Percentiles rank a stretch among this genome's conserved stretches.
Conservation (phyloP, 768 basidiomycete genomes). For the Leccinum pellstonianum region DNA sequence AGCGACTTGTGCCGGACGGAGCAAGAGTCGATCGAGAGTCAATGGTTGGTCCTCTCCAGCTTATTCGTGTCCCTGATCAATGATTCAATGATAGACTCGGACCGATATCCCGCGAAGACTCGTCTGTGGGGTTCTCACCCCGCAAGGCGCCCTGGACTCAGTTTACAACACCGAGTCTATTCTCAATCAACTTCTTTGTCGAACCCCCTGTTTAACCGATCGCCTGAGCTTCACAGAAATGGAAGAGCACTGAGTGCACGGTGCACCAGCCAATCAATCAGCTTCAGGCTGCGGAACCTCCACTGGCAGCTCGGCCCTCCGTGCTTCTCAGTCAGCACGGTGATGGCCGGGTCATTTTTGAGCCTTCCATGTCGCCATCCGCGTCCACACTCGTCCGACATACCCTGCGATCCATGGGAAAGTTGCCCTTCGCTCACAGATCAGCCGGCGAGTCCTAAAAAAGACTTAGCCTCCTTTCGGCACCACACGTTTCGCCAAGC, state of each 20-base stretch:
- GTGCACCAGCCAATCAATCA: neutral
- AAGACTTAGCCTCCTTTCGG: neutral
- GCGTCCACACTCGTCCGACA: neutral
- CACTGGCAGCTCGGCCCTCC: neutral
- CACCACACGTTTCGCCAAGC: neutral
- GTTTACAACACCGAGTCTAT: neutral
- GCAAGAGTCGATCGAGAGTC: neutral
- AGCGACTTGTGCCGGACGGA: neutral
- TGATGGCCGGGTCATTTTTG: neutral
- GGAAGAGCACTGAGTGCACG: neutral
- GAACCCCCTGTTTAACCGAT: neutral
- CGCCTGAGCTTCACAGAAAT: neutral
- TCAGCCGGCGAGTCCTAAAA: neutral
- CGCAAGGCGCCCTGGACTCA: constrained; percentile 1
- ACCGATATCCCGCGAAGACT: neutral
- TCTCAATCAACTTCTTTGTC: neutral
- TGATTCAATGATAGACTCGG: neutral
- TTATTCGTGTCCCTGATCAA: neutral
- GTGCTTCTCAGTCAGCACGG: neutral
- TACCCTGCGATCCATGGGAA: neutral
- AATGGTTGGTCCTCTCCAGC: neutral
- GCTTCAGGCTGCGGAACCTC: neutral
- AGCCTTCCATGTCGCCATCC: neutral
- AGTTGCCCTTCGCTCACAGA: neutral
- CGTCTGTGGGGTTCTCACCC: constrained; percentile 7